These are phyloP conservation scores for Raffaelea arxii DNA, from an alignment of 2,329 filamentous ascomycete genomes.

Conservation along the genomic window DNA sequence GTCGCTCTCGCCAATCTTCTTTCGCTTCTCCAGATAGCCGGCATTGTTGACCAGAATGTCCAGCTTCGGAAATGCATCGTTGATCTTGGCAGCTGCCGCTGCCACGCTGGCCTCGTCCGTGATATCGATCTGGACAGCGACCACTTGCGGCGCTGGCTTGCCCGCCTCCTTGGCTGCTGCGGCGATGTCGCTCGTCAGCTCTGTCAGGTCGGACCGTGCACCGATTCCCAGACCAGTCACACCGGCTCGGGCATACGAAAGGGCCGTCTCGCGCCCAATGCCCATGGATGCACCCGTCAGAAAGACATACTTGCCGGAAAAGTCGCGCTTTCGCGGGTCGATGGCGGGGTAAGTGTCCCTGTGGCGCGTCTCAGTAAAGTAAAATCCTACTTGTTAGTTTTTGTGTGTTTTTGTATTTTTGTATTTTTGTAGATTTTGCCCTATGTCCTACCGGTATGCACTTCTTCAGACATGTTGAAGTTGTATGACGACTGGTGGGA, in stretches of 20 bases:
- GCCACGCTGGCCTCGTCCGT: constrained; percentile 23
- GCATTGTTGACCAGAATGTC: constrained; percentile 32
- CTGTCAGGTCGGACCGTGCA: constrained; percentile 37
- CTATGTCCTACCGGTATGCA: too few species aligned
- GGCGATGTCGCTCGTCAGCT: constrained; percentile 26
- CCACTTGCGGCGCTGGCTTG: constrained; percentile 17
- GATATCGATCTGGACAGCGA: constrained; percentile 23
- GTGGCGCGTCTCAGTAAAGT: constrained; percentile 13
- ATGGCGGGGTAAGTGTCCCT: constrained; percentile 22
- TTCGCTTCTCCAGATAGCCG: constrained; percentile 26
- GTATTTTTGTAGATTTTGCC: too few species aligned
- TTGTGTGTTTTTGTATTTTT: too few species aligned
- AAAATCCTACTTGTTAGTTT: constrained; percentile 6
- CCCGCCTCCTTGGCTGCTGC: constrained; percentile 20
- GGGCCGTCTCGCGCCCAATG: constrained; percentile 15
- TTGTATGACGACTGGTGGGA: too few species aligned
- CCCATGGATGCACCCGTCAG: constrained; percentile 18
- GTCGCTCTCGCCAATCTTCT: constrained; percentile 24
- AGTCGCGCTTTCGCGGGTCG: constrained; percentile 11
- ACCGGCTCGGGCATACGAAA: constrained; percentile 39
- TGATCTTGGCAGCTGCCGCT: constrained; percentile 21
- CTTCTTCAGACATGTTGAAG: too few species aligned
- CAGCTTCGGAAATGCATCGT: constrained; percentile 21
- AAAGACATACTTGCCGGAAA: constrained; percentile 16
- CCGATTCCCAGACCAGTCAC: constrained; percentile 37